These are phyloP conservation scores for Euphorbia lathyris DNA, from an alignment of 345 rosid genomes.

Conservation along the genomic window DNA sequence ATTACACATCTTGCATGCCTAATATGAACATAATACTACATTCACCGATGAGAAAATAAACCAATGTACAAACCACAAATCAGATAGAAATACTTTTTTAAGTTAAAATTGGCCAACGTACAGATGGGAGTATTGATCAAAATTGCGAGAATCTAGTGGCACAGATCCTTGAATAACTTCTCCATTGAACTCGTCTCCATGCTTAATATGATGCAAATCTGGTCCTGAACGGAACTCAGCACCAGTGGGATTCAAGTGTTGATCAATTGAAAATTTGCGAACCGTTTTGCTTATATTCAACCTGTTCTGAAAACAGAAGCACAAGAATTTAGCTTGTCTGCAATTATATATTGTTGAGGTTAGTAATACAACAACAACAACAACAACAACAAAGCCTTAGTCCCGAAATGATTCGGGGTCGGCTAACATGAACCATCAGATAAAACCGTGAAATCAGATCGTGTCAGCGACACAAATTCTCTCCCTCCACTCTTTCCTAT, in stretches of 20 bases:
- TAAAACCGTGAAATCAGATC: too few species aligned
- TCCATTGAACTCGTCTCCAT: slow-evolving; percentile 75
- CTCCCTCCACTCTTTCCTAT: too few species aligned
- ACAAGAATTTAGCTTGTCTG: slow-evolving; percentile 28
- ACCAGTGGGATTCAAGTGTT: slow-evolving; percentile 74
- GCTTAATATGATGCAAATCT: slow-evolving; percentile 52
- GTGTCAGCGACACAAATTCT: too few species aligned
- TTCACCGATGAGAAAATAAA: slow-evolving; percentile 11
- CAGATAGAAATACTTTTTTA: neutral
- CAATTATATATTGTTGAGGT: neutral
- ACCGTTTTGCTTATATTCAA: slow-evolving; percentile 93
- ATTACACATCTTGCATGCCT: neutral
- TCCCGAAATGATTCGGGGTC: too few species aligned
- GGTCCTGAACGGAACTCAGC: slow-evolving; percentile 78
- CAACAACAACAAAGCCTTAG: too few species aligned
- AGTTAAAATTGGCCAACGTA: slow-evolving; percentile 42
- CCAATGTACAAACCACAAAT: slow-evolving; percentile 10
- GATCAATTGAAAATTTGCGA: slow-evolving; percentile 85
- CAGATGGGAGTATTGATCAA: slow-evolving; percentile 71
- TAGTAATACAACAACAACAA: too few species aligned
- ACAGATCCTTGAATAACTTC: slow-evolving; percentile 64
- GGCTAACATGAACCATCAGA: too few species aligned
- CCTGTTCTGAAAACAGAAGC: slow-evolving; percentile 78
- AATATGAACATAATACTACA: neutral
- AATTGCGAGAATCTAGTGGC: slow-evolving; percentile 50